Evolutionary conservation across 441 rosid species (phyloP), one percentile per base, ranked within the genome.

Genomic region (Pelargonium fulgidum): DNA sequence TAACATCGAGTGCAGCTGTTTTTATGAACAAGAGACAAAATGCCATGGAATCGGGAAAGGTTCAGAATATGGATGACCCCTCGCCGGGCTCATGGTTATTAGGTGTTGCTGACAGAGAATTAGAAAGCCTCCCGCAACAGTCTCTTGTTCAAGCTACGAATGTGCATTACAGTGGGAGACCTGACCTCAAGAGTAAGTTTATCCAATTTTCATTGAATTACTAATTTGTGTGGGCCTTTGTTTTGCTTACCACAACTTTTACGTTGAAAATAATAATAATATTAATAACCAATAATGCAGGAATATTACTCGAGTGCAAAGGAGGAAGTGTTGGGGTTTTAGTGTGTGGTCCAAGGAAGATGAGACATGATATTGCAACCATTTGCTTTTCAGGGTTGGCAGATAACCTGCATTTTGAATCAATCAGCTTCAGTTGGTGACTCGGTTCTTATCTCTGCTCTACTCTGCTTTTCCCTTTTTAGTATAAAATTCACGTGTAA

Each of bases 351-450:
- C 97, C 97, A 0, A 85, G 70, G 83, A 85, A 76, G 80, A 75
- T 88, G 93, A 87, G 96, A 70, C 92, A 83, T 26, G 89, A 88
- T 3, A 89, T 83, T 58, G 97, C 97, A 7, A 75, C 70, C 29
- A 80, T 89, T 11, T 91, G 97, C 71, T 84, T 93, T 1, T 81
- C 87, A n/a, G 84, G 89, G 22, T 64, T 78, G 67, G 82, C 84
- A 3, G 76, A 77, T 11, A 86, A 83, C 76, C 68, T 87, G 72
- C 88, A 86, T 22, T 91, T 87, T 44, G 92, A 93, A 77, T 89
- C 91, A 16, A 87, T 89, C 71, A 86, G 95, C 82, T 91, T 93
- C 22, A 84, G 83, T 80, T 91, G 96, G 93, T 88, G 87, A 91
- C 29, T 58, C 3, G 12, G 5, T 20, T 58, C 63, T 58, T 26